These are phyloP conservation scores for Epichloe brachyelytri DNA, from an alignment of 2,329 filamentous ascomycete species.

Conservation along the genomic window DNA sequence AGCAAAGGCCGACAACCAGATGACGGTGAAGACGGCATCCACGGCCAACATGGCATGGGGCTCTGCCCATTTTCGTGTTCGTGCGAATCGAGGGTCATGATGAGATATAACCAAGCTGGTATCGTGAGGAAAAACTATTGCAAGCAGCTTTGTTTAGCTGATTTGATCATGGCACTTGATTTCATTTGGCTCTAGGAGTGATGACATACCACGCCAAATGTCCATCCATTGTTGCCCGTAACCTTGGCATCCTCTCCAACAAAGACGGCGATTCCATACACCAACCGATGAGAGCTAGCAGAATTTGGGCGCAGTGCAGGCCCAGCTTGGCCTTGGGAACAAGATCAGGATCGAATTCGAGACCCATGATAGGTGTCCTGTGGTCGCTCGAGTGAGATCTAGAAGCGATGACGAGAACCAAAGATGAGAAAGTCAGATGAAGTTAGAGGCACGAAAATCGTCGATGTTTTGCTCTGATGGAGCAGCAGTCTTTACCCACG, in stretches of 20 bases:
- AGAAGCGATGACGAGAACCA: too few relatives aligned
- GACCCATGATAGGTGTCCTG: constrained; percentile 22
- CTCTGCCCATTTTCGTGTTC: constrained; percentile 48
- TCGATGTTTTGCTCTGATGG: not conserved
- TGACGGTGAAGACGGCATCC: constrained; percentile 42
- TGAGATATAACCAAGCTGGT: constrained; percentile 51
- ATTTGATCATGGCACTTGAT: not conserved
- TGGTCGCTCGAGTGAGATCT: not conserved
- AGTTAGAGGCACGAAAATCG: not conserved
- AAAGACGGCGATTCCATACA: constrained; percentile 47
- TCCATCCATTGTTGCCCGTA: constrained; percentile 48
- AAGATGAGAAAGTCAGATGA: too few relatives aligned
- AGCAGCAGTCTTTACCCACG: not conserved
- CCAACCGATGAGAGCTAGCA: constrained; percentile 43
- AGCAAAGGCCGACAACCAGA: constrained; percentile 57
- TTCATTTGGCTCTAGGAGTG: not conserved
- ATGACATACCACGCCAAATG: constrained; percentile 46
- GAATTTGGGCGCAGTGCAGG: constrained; percentile 42
- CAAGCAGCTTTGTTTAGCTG: not conserved
- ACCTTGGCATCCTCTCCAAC: constrained; percentile 33
- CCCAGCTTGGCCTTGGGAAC: constrained; percentile 44
- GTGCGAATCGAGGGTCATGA: constrained; percentile 49
- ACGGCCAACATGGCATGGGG: constrained; percentile 48
- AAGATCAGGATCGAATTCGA: constrained; percentile 41
- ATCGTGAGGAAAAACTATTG: constrained; percentile 50